phyloP scores from a whole-genome alignment of 2,329 filamentous ascomycete genomes.

The Diaporthe citriasiana region DNA sequence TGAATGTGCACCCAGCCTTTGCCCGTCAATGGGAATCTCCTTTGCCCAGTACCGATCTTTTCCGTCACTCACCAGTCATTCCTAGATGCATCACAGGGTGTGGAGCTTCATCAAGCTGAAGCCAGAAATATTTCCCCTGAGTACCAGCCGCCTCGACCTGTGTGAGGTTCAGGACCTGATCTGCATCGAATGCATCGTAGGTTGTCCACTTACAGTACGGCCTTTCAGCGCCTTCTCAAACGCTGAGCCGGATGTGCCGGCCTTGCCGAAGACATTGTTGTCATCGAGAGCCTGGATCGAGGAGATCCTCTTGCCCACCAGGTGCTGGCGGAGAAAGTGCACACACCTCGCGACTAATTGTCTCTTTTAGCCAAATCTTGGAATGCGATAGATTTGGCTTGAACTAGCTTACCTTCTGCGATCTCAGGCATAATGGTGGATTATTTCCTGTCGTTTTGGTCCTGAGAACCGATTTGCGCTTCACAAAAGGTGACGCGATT shows the following conservation, averaged over 20 bases:
- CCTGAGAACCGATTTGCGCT: background rate
- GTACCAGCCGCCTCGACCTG: constrained; percentile 77
- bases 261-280: constrained; percentile 90
- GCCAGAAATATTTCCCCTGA: constrained; percentile 98
- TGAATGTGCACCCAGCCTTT: constrained; percentile 88
- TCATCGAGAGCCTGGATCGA: constrained; percentile 83
- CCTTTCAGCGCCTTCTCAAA: constrained; percentile 82
- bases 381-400: background rate
- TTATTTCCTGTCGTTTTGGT: background rate
- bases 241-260: constrained; percentile 81
- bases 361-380: background rate
- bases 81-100: constrained; percentile 93
- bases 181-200: background rate
- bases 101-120: constrained; percentile 79
- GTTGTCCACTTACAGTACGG: constrained; percentile 68
- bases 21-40: constrained; percentile 60
- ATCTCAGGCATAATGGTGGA: constrained; percentile 70
- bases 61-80: constrained; percentile 66
- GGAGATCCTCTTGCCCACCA: constrained; percentile 86
- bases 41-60: background rate
- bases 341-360: constrained; percentile 82
- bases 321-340: constrained; percentile 84
- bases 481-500: constrained; percentile 28
- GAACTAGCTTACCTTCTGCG: constrained; percentile 64
- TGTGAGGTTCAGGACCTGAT: background rate